Evolutionary conservation across 192 early-diverging fungal genomes (phyloP), one percentile per base, ranked within the genome.

Genomic region (Cetraspora pellucida): DNA sequence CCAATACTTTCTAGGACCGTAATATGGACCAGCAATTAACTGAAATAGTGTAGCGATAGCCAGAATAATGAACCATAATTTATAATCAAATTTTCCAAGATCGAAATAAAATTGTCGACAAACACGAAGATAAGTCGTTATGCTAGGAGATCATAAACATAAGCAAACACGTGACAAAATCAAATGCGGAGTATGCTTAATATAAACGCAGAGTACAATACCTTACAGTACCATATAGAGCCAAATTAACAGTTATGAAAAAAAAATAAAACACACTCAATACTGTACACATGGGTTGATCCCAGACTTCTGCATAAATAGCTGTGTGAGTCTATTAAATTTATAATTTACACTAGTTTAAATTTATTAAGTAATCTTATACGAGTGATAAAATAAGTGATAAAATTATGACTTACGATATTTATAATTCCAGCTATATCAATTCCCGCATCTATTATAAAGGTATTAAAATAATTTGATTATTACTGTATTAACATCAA

Each of bases 341-440:
- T 37, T 1, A 65, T 19, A 43, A 43, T n/a, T 19, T n/a, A 5
- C 7, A 52, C 3, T 52, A 52, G 4, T 52, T 19, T 54, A 19
- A 54, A 19, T 54, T 17, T 31, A 43, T 64, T n/a, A 43, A 19
- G 17, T 64, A 43, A 37, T 43, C 19, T 43, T 19, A 43, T 31
- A 43, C n/a, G 7, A 64, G 19, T 31, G 31, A 19, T 65, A 10
- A 65, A 65, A 17, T 28, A 37, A 31, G 19, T 7, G 10, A n/a
- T 43, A n/a, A n/a, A n/a, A n/a, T n/a, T n/a, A n/a, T n/a, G n/a
- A 43, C 63, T 65, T 65, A 65, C 63, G 3, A 43, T 44, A 65
- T 65, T 65, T 30, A 43, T 23, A 31, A 65, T n/a, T 37, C 28
- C 17, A 9, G 0, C 31, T 2, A 44, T 7, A 65, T 37, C 31